Base-by-base conservation (phyloP, 2,329 filamentous ascomycete genomes). In the Purpureocillium lavendulum region DNA sequence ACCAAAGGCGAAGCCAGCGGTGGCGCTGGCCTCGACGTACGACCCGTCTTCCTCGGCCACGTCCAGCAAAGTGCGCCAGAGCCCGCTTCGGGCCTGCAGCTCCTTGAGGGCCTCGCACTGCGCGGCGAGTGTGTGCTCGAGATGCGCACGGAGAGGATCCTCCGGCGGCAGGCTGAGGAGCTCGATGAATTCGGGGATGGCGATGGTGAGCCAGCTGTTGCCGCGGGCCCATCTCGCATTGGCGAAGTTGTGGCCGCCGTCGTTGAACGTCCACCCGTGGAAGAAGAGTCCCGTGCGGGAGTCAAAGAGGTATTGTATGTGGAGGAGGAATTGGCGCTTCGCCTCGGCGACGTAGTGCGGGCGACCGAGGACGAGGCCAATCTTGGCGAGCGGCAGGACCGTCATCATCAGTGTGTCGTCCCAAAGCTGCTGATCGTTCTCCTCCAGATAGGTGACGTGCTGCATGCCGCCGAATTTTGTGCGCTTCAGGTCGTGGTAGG, bases 331-430 rank as follows among this genome's bases (percentile, higher is more conserved):
- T 58, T 89, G 85, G 7, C 75, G 69, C 63, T 87, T 87, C 10
- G 84, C 84, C 60, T 90, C 85, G 32, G 78, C 81, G 18, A 89
- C 67, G 55, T 90, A 90, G 48, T 83, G 73, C 0, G 82, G 81
- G 2, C 84, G 67, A 44, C 75, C 68, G 3, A 90, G 70, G 4
- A 87, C 66, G 40, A 80, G 71, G 1, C 85, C 85, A 44, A 88
- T 88, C 65, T 89, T 89, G 14, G 84, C 84, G 14, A 89, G 68
- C 2, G 85, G 85, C 60, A 89, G 65, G 6, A 87, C 84, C 1
- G 83, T 88, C 85, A 90, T 90, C 84, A 90, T 89, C 33, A 90
- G 69, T 6, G 85, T 90, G 56, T 90, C 85, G 49, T 88, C 85
- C 85, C 85, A 90, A 16, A 89, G 69, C 64, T 89, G 82, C 56